Evolutionary conservation across 2,329 filamentous ascomycete genomes (phyloP).

Genomic region (Fusarium devonianum): DNA sequence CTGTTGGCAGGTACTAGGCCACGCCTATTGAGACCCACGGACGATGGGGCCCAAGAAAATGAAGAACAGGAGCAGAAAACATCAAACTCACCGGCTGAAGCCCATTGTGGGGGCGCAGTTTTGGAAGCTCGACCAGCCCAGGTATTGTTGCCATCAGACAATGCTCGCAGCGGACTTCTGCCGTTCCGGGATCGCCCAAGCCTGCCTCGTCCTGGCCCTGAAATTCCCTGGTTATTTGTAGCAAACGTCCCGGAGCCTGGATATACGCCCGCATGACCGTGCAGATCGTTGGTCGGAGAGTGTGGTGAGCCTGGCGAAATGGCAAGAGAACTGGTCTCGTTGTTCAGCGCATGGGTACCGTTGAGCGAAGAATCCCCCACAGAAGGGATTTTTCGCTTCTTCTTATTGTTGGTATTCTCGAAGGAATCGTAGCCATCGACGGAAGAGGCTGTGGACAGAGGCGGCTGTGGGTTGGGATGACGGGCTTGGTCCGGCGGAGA

Average conservation of each 20-base stretch:
- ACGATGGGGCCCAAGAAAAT: neutral
- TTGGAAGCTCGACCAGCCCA: conserved; percentile 61
- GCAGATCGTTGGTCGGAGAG: conserved; percentile 43
- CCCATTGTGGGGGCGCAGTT: conserved; percentile 54
- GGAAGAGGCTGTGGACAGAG: conserved; percentile 73
- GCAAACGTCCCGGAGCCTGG: conserved; percentile 58
- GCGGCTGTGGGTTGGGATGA: conserved; percentile 59
- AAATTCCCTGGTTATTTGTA: conserved; percentile 67
- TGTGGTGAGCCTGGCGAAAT: conserved; percentile 33
- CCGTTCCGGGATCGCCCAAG: conserved; percentile 73
- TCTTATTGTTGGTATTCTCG: conserved; percentile 99
- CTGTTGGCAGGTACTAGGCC: conserved; percentile 6
- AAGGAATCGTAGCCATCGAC: conserved; percentile 94
- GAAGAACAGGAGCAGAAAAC: neutral
- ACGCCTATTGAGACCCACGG: neutral
- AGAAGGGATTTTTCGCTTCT: conserved; percentile 96
- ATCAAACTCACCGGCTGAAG: conserved; percentile 55
- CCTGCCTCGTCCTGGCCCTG: conserved; percentile 83
- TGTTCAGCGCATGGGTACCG: conserved; percentile 48
- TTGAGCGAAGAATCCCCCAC: conserved; percentile 71
- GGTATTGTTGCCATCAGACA: conserved; percentile 64
- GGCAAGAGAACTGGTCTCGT: conserved; percentile 52
- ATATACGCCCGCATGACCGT: conserved; percentile 39
- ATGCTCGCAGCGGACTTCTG: conserved; percentile 67
- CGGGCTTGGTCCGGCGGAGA: conserved; percentile 55